Percentiles rank a stretch among this genome's conserved stretches.
Evolutionary conservation across 2,329 filamentous ascomycete species (phyloP).

Genomic region (Beauveria varroae): DNA sequence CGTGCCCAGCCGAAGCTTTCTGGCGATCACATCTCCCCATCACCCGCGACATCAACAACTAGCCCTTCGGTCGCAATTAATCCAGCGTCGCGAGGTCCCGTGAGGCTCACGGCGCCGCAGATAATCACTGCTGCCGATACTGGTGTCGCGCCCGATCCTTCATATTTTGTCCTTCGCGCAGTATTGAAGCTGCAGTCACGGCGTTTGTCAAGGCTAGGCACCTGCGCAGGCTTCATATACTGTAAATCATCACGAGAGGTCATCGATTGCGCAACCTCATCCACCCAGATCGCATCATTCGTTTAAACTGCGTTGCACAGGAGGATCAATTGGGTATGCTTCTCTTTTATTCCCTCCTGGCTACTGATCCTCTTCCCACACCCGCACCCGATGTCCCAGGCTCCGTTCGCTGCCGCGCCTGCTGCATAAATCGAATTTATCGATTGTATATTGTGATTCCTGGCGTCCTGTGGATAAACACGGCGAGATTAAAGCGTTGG

Average conservation of each 20-base stretch:
- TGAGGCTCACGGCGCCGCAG: not conserved
- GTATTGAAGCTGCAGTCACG: not conserved
- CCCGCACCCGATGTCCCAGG: not conserved
- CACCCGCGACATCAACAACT: conserved; percentile 9
- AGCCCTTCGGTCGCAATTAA: conserved; percentile 7
- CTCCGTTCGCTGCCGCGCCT: not conserved
- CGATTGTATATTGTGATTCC: conserved; percentile 12
- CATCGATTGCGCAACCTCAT: not conserved
- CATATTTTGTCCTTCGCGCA: not conserved
- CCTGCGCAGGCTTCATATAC: not conserved
- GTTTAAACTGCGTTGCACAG: not conserved
- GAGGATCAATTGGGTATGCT: conserved; percentile 12
- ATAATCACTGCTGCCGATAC: not conserved
- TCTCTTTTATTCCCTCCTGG: not conserved
- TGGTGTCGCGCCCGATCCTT: not conserved
- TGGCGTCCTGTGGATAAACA: conserved; percentile 11
- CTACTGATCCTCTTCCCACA: conserved; percentile 5
- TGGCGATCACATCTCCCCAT: conserved; percentile 4
- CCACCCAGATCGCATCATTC: not conserved
- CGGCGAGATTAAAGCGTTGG: conserved; percentile 7
- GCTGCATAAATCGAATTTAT: conserved; percentile 9
- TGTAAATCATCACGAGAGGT: conserved; percentile 3
- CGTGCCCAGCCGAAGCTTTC: not conserved
- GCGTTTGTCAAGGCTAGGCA: not conserved
- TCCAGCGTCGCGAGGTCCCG: conserved; percentile 3